A percentile compares a stretch with the other conserved stretches of the same genome.
phyloP scores from a whole-genome alignment of 2,329 filamentous ascomycete genomes.

The Paraconiothyrium sp. region DNA sequence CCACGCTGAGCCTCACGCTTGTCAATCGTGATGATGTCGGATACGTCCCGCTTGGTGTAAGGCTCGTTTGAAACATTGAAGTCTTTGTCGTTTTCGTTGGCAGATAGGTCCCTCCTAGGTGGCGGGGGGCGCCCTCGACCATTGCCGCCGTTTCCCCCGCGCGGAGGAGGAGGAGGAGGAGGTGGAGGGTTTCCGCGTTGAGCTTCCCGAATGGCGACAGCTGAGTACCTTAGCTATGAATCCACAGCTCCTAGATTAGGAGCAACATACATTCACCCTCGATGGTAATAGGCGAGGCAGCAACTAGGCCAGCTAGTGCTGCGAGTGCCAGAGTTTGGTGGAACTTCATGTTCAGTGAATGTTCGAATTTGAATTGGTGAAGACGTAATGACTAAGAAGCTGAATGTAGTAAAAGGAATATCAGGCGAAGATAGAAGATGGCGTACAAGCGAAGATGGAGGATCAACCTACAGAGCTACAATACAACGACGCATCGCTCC shows the following conservation, averaged over 20 bases:
- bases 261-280: conserved; percentile 9
- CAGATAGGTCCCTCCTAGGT: not conserved
- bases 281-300: conserved; percentile 13
- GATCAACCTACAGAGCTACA: conserved; percentile 1
- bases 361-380: not conserved
- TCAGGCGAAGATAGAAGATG: not conserved
- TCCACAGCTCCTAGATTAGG: not conserved
- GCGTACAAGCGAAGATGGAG: not conserved
- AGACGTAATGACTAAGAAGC: not conserved
- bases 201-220: conserved; percentile 12
- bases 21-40: too few species aligned
- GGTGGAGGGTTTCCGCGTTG: too few species aligned
- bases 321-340: conserved; percentile 18
- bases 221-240: not conserved
- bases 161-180: too few species aligned
- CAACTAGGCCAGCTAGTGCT: conserved; percentile 18
- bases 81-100: not conserved
- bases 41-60: not conserved
- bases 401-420: not conserved
- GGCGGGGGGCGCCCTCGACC: too few species aligned
- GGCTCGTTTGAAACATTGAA: not conserved
- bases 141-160: too few species aligned
- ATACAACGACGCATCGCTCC: not conserved
- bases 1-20: not conserved
- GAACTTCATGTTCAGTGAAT: conserved; percentile 15